Evolutionary conservation across 176 grass and related monocot genomes (phyloP).

Genomic region (Musa itinerans): DNA sequence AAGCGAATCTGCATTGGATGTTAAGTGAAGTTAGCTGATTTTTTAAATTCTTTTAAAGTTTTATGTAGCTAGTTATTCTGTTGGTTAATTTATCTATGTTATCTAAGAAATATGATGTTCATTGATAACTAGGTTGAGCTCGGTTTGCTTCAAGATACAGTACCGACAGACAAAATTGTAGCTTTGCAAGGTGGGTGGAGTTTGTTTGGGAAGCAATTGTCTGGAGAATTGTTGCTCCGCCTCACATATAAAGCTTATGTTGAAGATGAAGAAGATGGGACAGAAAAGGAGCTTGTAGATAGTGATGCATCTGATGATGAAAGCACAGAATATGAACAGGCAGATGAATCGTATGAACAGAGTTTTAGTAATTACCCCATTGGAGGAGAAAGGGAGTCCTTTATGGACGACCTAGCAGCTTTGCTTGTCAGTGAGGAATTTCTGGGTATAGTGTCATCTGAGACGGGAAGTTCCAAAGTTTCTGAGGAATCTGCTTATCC

Average conservation of each 20-base stretch:
- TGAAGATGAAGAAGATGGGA: conserved; percentile 85
- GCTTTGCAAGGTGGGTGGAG: conserved; percentile 58
- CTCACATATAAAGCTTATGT: conserved; percentile 93
- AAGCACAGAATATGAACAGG: conserved; percentile 38
- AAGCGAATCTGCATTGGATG: too few relatives aligned
- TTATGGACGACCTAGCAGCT: conserved; percentile 85
- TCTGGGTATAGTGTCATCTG: conserved; percentile 80
- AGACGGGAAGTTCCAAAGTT: conserved; percentile 36
- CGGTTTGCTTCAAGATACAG: conserved; percentile 82
- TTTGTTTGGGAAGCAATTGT: conserved; percentile 40
- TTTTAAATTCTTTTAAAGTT: too few relatives aligned
- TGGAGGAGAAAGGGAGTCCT: conserved; percentile 69
- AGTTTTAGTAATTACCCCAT: conserved; percentile 18
- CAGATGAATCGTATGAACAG: conserved; percentile 10
- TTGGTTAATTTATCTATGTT: not conserved
- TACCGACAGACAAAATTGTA: conserved; percentile 77
- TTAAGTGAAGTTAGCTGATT: too few relatives aligned
- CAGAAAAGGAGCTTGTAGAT: conserved; percentile 15
- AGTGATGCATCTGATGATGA: conserved; percentile 60
- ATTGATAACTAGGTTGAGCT: conserved; percentile 61
- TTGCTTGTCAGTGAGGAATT: conserved; percentile 97
- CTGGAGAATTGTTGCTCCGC: conserved; percentile 73
- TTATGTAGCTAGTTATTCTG: not conserved
- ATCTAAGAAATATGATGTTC: not conserved
- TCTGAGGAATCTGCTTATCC: conserved; percentile 17